phyloP scores from a whole-genome alignment of 2,329 filamentous ascomycete species.

The Alternaria sp. region DNA sequence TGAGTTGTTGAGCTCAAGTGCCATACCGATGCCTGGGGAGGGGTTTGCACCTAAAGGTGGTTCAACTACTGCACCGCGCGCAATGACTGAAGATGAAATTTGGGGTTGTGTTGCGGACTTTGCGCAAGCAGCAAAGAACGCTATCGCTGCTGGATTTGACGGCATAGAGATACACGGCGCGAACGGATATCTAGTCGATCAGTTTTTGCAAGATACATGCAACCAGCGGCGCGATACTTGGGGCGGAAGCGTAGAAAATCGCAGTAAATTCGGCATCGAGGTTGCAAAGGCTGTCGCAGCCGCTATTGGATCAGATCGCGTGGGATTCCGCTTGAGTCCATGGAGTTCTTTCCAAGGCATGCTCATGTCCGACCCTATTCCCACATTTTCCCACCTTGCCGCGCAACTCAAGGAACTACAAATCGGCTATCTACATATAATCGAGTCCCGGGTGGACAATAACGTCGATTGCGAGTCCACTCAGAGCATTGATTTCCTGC shows the following conservation, averaged over 20 bases:
- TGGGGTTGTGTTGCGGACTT: constrained; percentile 44
- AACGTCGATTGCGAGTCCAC: constrained; percentile 19
- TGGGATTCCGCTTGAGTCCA: constrained; percentile 66
- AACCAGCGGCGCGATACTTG: constrained; percentile 62
- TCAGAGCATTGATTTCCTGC: constrained; percentile 19
- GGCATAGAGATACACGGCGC: constrained; percentile 65
- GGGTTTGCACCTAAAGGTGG: not conserved
- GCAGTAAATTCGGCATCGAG: constrained; percentile 61
- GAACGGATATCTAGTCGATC: constrained; percentile 71
- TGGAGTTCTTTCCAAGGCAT: constrained; percentile 69
- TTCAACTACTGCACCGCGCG: not conserved
- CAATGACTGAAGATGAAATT: constrained; percentile 49
- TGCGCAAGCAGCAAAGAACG: constrained; percentile 53
- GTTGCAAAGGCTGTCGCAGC: constrained; percentile 59
- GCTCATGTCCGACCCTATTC: constrained; percentile 63
- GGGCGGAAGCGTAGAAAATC: constrained; percentile 59
- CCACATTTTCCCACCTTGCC: constrained; percentile 4
- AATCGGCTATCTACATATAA: constrained; percentile 5
- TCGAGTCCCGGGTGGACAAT: constrained; percentile 9
- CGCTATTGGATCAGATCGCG: constrained; percentile 63
- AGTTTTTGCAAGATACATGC: constrained; percentile 68
- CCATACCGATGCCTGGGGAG: not conserved
- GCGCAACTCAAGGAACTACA: not conserved
- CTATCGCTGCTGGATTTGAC: constrained; percentile 64
- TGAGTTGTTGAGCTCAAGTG: not conserved